Percentiles rank a stretch among this genome's conserved stretches.
Conservation (phyloP, 805 yeast species). For the baker's yeast (Saccharomyces cerevisiae) region DNA sequence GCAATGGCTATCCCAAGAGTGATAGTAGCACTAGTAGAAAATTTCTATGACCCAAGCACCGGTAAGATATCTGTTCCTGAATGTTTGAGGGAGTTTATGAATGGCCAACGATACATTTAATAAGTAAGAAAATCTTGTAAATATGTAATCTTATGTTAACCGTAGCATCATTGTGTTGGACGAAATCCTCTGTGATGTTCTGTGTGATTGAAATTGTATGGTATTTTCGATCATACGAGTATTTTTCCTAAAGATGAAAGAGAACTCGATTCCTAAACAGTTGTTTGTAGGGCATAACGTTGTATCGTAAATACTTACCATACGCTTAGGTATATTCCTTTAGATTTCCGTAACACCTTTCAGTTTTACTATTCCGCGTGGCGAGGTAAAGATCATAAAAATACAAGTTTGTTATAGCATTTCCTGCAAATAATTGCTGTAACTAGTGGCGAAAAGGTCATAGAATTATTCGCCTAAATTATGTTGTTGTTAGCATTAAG, state of each 20-base stretch:
- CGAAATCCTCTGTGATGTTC: not conserved
- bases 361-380: not conserved
- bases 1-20: slow-evolving; percentile 93
- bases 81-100: slow-evolving; percentile 66
- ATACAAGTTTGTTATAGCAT: not conserved
- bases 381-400: not conserved
- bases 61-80: slow-evolving; percentile 56
- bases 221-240: not conserved
- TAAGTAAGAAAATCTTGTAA: slow-evolving; percentile 1
- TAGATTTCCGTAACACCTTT: not conserved
- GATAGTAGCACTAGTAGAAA: slow-evolving; percentile 83
- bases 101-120: slow-evolving; percentile 37
- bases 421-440: not conserved
- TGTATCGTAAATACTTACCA: not conserved
- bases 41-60: slow-evolving; percentile 55
- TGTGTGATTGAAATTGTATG: not conserved
- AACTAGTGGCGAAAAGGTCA: not conserved
- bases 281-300: not conserved
- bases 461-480: not conserved
- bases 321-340: too few relatives aligned
- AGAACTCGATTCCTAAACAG: not conserved
- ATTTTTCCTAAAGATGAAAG: not conserved
- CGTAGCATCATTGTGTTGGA: not conserved
- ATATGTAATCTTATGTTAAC: not conserved
- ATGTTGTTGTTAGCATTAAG: slow-evolving; percentile 80